Conservation (phyloP, 2,329 filamentous ascomycete genomes). For the Byssochlamys sp. region DNA sequence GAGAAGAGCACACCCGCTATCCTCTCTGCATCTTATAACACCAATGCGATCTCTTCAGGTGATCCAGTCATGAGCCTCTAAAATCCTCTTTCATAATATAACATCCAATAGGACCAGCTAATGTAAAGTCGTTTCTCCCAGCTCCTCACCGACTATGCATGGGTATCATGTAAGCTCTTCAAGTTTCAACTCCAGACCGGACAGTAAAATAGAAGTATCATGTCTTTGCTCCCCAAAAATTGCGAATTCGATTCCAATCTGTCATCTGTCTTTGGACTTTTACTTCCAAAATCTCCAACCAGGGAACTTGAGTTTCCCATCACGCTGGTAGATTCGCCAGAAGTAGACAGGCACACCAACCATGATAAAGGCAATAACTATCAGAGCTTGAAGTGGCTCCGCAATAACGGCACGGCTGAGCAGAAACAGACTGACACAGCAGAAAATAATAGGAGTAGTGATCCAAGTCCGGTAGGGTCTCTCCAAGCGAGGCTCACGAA, state of each 20-base stretch:
- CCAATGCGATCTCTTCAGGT: not conserved
- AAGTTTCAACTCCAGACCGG: not conserved
- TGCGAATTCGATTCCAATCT: not conserved
- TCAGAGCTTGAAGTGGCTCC: conserved; percentile 77
- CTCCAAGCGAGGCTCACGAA: conserved; percentile 77
- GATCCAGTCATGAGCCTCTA: not conserved
- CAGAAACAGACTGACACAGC: conserved; percentile 89
- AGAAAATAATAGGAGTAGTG: conserved; percentile 91
- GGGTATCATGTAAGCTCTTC: not conserved
- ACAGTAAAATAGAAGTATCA: not conserved
- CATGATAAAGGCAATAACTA: conserved; percentile 75
- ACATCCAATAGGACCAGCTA: not conserved
- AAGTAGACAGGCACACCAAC: conserved; percentile 81
- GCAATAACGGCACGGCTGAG: conserved; percentile 81
- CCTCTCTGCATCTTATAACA: not conserved
- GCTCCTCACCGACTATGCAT: not conserved
- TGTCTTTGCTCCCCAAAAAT: not conserved
- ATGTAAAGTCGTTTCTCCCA: not conserved
- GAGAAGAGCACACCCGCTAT: not conserved
- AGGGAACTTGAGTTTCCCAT: conserved; percentile 31
- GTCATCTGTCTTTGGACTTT: conserved; percentile 12
- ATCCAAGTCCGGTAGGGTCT: conserved; percentile 95
- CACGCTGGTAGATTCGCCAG: conserved; percentile 65
- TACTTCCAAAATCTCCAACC: conserved; percentile 38
- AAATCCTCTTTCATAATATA: not conserved